Base-by-base conservation (phyloP, 768 basidiomycete genomes). In the Leucosporidium scottii region DNA sequence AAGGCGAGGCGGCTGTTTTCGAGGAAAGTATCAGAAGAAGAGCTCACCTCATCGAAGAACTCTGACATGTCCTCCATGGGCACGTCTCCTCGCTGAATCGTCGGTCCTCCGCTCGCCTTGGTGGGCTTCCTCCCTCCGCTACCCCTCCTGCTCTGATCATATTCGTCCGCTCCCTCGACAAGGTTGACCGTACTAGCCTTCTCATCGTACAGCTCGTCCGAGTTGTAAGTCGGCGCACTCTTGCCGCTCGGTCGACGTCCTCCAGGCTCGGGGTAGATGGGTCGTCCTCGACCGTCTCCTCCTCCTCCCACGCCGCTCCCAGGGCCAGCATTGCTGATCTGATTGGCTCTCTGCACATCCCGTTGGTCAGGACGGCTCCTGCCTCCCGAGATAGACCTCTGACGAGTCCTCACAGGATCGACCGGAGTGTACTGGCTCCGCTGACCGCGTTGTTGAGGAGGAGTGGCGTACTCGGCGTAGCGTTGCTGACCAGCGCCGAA, bases 1-100 rank as follows among this genome's bases (percentile, higher is more conserved):
- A 1, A 18, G 8, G 13, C 3, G 27, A 3, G 4, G 4, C 1
- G n/a, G n/a, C n/a, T n/a, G n/a, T n/a, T n/a, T n/a, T n/a, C n/a
- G n/a, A n/a, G n/a, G n/a, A n/a, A n/a, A n/a, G n/a, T n/a, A n/a
- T n/a, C n/a, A n/a, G n/a, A n/a, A n/a, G n/a, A n/a, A n/a, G 44
- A 3, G 8, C 59, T 31, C 60, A 62, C 69, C 62, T 71, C 63
- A 20, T 53, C 20, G 47, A 67, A 71, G 61, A 71, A 71, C 5
- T 58, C 59, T 30, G 39, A 23, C 69, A 59, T 61, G 21, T 71
- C 70, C 44, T 71, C 70, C 51, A 58, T 61, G 28, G 59, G 63
- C 5, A 67, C 63, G 13, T 65, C 50, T 1, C 66, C 66, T 27
- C 34, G 49, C 47, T 57, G n/a, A 4, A 65, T 53, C 31, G 63